phyloP scores from a whole-genome alignment of 2,329 filamentous ascomycete species.

The Alternaria sp. region DNA sequence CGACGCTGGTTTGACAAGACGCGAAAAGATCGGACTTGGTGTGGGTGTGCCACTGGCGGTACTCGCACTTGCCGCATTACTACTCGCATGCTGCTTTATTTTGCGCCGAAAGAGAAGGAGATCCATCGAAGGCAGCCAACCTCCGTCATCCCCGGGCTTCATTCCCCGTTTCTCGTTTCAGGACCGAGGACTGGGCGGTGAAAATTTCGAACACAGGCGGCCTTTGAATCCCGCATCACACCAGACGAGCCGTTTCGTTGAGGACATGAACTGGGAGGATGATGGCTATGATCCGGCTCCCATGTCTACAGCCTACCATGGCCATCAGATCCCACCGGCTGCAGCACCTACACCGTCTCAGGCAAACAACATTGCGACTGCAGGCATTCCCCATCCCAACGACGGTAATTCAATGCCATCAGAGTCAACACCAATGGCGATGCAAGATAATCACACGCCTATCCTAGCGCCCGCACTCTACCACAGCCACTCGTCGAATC shows the following conservation, averaged over 20 bases:
- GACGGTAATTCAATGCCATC: constrained; percentile 7
- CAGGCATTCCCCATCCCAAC: background rate
- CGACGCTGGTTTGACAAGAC: constrained; percentile 26
- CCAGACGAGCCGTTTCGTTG: constrained; percentile 17
- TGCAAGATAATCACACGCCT: constrained; percentile 25
- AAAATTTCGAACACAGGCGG: constrained; percentile 29
- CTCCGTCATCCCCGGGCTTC: constrained; percentile 45
- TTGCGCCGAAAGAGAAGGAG: constrained; percentile 33
- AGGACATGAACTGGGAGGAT: constrained; percentile 38
- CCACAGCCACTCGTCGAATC: constrained; percentile 44
- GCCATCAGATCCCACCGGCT: constrained; percentile 9
- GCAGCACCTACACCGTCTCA: constrained; percentile 3
- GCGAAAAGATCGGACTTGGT: constrained; percentile 43
- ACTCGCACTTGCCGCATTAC: constrained; percentile 55
- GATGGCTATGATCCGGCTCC: constrained; percentile 30
- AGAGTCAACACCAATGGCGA: constrained; percentile 8
- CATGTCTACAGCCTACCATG: constrained; percentile 5
- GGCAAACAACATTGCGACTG: background rate
- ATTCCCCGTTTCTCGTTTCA: constrained; percentile 46
- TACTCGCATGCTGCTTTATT: constrained; percentile 35
- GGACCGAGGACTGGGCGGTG: constrained; percentile 23
- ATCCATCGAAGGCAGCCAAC: constrained; percentile 30
- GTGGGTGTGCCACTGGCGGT: constrained; percentile 62
- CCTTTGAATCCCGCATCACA: constrained; percentile 26
- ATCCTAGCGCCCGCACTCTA: constrained; percentile 34